These are phyloP conservation scores for Acmispon strigosus DNA, from an alignment of 306 rosid species.

Conservation along the genomic window DNA sequence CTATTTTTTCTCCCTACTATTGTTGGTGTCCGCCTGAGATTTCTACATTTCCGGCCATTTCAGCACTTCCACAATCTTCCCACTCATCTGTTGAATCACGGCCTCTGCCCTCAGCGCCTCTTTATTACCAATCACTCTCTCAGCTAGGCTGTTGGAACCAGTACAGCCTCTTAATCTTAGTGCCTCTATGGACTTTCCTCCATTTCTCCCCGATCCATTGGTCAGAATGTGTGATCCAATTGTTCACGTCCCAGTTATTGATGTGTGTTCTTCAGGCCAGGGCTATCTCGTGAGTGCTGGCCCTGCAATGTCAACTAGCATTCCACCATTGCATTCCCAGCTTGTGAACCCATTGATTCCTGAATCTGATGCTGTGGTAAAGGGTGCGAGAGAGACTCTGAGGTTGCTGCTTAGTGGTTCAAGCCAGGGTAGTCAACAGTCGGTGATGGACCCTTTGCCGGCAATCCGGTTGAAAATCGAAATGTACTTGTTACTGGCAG, in stretches of 20 bases:
- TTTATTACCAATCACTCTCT: constrained; percentile 46
- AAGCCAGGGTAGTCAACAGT: constrained; percentile 53
- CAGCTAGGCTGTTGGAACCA: constrained; percentile 54
- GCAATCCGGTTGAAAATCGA: constrained; percentile 47
- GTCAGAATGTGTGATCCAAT: constrained; percentile 83
- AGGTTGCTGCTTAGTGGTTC: constrained; percentile 78
- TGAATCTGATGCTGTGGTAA: constrained; percentile 64
- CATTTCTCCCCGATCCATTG: constrained; percentile 71
- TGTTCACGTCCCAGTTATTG: constrained; percentile 88
- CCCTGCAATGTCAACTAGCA: constrained; percentile 64
- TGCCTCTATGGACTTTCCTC: constrained; percentile 62
- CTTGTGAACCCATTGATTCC: constrained; percentile 67
- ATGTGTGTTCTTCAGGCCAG: constrained; percentile 86
- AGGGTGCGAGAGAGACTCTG: constrained; percentile 91
- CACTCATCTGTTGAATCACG: constrained; percentile 22
- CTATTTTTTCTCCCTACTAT: constrained; percentile 79
- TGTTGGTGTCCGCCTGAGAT: constrained; percentile 87
- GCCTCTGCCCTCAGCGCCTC: constrained; percentile 58
- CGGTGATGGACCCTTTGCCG: constrained; percentile 60
- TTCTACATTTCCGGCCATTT: constrained; percentile 42
- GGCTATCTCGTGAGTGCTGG: constrained; percentile 93
- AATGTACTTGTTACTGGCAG: constrained; percentile 64
- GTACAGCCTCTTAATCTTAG: constrained; percentile 44
- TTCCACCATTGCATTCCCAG: constrained; percentile 65
- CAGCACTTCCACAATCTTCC: constrained; percentile 36